A percentile compares a stretch with the other conserved stretches of the same genome.
Conservation (phyloP, 2,329 filamentous ascomycete genomes). For the Hypoxylon sp. region DNA sequence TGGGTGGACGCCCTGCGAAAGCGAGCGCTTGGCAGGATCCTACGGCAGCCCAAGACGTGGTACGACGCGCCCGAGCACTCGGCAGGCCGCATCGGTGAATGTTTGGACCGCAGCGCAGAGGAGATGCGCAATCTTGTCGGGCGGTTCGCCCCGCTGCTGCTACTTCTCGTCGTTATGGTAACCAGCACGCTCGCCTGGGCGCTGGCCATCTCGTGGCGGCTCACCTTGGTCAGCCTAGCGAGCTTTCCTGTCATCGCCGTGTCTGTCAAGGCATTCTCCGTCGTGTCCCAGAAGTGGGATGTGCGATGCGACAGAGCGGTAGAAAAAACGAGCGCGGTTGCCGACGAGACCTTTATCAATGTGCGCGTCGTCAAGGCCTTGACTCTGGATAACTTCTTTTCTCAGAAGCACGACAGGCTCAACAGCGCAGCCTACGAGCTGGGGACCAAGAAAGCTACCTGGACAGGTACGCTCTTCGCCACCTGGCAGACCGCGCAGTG, state of each 20-base stretch:
- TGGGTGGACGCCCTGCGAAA: constrained; percentile 80
- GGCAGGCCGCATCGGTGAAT: constrained; percentile 69
- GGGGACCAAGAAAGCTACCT: constrained; percentile 71
- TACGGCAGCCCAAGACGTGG: constrained; percentile 80
- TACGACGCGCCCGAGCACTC: constrained; percentile 76
- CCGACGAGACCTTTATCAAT: constrained; percentile 79
- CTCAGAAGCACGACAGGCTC: constrained; percentile 64
- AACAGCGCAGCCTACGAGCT: constrained; percentile 61
- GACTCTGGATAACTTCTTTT: constrained; percentile 76
- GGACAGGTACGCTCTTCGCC: constrained; percentile 76
- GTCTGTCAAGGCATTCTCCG: constrained; percentile 71
- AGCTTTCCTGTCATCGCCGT: constrained; percentile 72
- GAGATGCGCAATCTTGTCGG: constrained; percentile 86
- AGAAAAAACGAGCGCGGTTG: constrained; percentile 65
- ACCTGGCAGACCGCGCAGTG: constrained; percentile 76
- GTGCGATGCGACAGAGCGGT: constrained; percentile 68
- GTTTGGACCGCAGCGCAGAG: constrained; percentile 82
- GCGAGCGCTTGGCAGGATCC: constrained; percentile 71
- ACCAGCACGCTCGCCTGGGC: constrained; percentile 77
- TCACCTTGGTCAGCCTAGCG: constrained; percentile 78
- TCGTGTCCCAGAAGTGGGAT: constrained; percentile 76
- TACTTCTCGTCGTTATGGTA: constrained; percentile 74
- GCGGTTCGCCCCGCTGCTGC: constrained; percentile 74
- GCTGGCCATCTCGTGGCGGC: constrained; percentile 76
- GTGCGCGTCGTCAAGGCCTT: constrained; percentile 81